A percentile compares a stretch with the other conserved stretches of the same genome.
Evolutionary conservation across 2,329 filamentous ascomycete species (phyloP).

Genomic region (Spiromastix sp.): DNA sequence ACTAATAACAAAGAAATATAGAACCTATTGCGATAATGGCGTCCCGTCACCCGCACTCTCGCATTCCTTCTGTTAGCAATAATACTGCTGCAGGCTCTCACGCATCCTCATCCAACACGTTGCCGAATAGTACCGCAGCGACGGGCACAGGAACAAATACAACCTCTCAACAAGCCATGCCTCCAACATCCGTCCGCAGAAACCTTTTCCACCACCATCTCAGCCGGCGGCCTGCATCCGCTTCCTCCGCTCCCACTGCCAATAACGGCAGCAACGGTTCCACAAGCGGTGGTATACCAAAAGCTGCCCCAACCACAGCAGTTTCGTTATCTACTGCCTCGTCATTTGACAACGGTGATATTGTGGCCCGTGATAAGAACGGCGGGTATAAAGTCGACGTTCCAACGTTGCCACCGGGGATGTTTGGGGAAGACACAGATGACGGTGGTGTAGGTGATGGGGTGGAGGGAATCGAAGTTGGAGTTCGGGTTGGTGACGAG

Average conservation of each 20-base stretch:
- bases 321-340: background rate
- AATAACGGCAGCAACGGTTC: background rate
- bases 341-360: conserved; percentile 31
- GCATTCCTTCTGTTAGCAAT: too few species aligned
- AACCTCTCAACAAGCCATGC: too few species aligned
- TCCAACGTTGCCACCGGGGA: conserved; percentile 27
- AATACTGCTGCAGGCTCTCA: too few species aligned
- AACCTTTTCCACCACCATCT: conserved; percentile 36
- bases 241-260: conserved; percentile 2
- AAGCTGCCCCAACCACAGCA: conserved; percentile 1
- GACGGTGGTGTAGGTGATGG: conserved; percentile 24
- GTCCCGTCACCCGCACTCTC: too few species aligned
- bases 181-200: conserved; percentile 29
- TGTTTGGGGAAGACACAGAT: conserved; percentile 29
- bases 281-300: background rate
- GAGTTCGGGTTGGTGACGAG: conserved; percentile 47
- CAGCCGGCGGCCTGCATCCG: conserved; percentile 30
- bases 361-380: conserved; percentile 39
- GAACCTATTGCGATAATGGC: too few species aligned
- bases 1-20: too few species aligned
- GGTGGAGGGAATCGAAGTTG: conserved; percentile 31
- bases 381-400: conserved; percentile 40
- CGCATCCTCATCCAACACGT: too few species aligned
- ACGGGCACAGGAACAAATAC: too few species aligned
- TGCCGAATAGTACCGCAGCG: too few species aligned